Base-by-base conservation (phyloP, 805 yeast genomes). In the Yamadazyma nakazawae region DNA sequence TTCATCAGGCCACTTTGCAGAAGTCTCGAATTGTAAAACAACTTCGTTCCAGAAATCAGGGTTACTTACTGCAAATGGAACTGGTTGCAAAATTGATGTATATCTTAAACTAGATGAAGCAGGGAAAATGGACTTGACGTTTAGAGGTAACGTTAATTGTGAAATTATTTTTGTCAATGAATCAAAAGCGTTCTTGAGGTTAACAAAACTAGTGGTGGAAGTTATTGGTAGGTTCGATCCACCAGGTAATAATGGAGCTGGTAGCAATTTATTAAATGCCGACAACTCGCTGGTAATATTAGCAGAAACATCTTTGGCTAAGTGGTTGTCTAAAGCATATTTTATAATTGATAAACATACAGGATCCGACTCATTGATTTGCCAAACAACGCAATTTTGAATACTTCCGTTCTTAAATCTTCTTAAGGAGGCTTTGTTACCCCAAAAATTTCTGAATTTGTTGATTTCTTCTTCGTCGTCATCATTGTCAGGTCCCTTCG, bases 1-100 rank as follows among this genome's bases (percentile, higher is more conserved):
- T 62, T 94, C 97, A 64, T 88, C 96, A 2, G 99, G 99, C 99
- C 99, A 94, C 62, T 82, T 82, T n/a, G 80, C 76, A 2, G 96
- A 88, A 3, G 87, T 73, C 67, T 94, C 99, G 63, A 94, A 88
- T 64, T 91, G 96, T 32, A 94, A 62, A 9, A 94, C 75, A 13
- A 84, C 82, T 37, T 87, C 91, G 56, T 85, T 88, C 72, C 88
- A 81, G 59, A 85, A 87, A 58, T 85, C 88, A 4, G 89, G 90
- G 54, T 78, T 82, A 2, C 87, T 75, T 26, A 75, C 72, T 7
- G 92, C 89, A 71, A 79, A 85, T 32, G 96, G 96, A 34, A 81
- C 88, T 0, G 98, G 98, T 52, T 81, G 82, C 46, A 84, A 72
- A 4, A 85, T 55, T 0, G 96, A 84, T 0, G 97, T 78, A 58